Conservation (phyloP, 202 grass and related monocot species). For the Schoenoplectus triqueter region DNA sequence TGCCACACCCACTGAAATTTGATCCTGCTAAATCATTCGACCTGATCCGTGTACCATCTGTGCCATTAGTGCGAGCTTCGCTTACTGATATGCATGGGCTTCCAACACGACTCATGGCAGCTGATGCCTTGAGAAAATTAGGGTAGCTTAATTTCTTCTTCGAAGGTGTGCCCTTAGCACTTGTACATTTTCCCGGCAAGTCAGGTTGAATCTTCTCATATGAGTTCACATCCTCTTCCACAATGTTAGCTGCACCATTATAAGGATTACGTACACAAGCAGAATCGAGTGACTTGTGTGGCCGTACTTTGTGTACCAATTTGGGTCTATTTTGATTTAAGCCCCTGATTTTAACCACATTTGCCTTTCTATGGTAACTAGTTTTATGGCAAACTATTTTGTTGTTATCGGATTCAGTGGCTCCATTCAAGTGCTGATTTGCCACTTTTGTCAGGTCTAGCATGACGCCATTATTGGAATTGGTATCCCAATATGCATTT, state of each 20-base stretch:
- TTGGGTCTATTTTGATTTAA: constrained; percentile 73
- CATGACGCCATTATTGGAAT: constrained; percentile 58
- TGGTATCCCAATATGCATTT: constrained; percentile 69
- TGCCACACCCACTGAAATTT: constrained; percentile 95
- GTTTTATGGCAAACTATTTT: constrained; percentile 54
- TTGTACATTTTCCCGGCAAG: constrained; percentile 41
- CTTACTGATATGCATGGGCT: constrained; percentile 81
- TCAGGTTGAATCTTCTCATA: constrained; percentile 47
- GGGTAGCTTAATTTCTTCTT: constrained; percentile 43
- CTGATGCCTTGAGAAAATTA: constrained; percentile 68
- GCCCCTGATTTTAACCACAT: constrained; percentile 69
- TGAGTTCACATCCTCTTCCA: constrained; percentile 70
- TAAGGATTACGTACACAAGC: constrained; percentile 48
- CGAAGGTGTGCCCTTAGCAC: constrained; percentile 7
- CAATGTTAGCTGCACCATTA: constrained; percentile 56
- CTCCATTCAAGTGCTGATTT: constrained; percentile 55
- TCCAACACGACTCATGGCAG: constrained; percentile 58
- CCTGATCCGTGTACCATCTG: constrained; percentile 66
- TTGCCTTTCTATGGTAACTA: constrained; percentile 67
- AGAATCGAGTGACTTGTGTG: constrained; percentile 59
- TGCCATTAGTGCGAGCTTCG: constrained; percentile 65
- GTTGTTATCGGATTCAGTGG: constrained; percentile 64
- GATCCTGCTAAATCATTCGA: constrained; percentile 85
- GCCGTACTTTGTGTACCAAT: constrained; percentile 58
- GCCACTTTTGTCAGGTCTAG: constrained; percentile 51